Conservation (phyloP, 177 flowering plant species). For the Tripterygium wilfordii region DNA sequence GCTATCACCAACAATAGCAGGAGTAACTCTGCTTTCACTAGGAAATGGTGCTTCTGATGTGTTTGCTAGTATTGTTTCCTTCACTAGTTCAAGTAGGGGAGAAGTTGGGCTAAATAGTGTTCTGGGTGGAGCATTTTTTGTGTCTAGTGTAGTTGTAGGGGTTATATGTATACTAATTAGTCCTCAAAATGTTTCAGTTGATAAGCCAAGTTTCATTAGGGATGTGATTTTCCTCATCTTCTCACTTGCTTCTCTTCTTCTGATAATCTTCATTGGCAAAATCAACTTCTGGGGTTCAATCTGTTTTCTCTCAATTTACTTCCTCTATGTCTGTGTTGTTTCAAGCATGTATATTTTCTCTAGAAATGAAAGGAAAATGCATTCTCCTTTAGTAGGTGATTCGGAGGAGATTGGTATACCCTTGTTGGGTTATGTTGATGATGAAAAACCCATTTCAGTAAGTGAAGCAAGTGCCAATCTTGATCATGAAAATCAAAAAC, state of each 20-base stretch:
- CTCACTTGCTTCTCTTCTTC: conserved; percentile 21
- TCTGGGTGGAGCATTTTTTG: conserved; percentile 48
- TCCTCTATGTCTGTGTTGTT: conserved; percentile 28
- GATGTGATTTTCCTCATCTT: conserved; percentile 40
- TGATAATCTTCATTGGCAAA: conserved; percentile 20
- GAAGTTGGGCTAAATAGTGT: conserved; percentile 44
- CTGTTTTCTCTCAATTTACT: conserved; percentile 26
- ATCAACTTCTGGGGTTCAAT: conserved; percentile 30
- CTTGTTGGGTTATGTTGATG: conserved; percentile 23
- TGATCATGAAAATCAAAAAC: neutral
- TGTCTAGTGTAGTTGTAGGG: conserved; percentile 41
- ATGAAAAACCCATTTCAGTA: conserved; percentile 15
- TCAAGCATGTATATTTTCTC: conserved; percentile 14
- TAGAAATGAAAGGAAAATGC: conserved; percentile 4
- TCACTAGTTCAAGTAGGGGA: conserved; percentile 23
- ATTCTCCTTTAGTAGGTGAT: neutral
- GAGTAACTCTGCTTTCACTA: conserved; percentile 43
- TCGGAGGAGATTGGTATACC: conserved; percentile 17
- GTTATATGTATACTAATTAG: conserved; percentile 21
- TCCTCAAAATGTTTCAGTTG: conserved; percentile 15
- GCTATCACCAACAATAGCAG: conserved; percentile 49
- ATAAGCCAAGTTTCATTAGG: conserved; percentile 30
- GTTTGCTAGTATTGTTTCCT: conserved; percentile 40
- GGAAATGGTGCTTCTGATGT: conserved; percentile 57
- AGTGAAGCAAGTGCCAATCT: neutral